Evolutionary conservation across 805 yeast genomes (phyloP), one percentile per base, ranked within the genome.

Genomic region (Starmerella stigmatis): DNA sequence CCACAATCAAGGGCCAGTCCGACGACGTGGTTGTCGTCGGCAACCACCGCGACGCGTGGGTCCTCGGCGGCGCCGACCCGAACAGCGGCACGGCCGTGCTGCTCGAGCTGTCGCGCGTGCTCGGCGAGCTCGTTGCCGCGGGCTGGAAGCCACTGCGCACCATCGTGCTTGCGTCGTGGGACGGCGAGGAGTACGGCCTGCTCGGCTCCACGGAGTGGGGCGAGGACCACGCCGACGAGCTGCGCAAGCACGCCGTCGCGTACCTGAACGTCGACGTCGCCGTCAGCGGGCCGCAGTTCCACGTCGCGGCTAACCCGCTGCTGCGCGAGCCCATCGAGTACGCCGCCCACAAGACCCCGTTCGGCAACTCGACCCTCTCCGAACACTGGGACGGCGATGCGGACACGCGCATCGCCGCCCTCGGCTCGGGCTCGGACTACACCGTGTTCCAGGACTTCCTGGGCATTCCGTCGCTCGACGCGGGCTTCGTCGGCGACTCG

Each of bases 21-120:
- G 69, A 73, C 40, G 79, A 78, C 46, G 77, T 74, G 5, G 69
- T 81, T 39, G 59, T 82, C 28, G 59, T 81, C 45, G 92, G 92
- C 28, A 81, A 81, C 59, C 92, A 81, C 59, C 73, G 86, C 45
- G 92, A 82, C 58, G 78, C 88, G 3, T 83, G 89, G 92, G 73
- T 78, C 47, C 74, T 77, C 46, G 83, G 83, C 40, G 85, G 85
- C 13, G 86, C 88, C 1, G 92, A 82, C 62, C 88, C 92, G 25
- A 81, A 81, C 60, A 71, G 80, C 22, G 89, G 89, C 1, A 71
- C 82, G 15, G 79, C 86, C 1, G 75, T 70, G 0, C 49, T 79
- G 51, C 60, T 81, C 34, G 89, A 81, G 58, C 63, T 81, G 33
- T 78, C 79, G 7, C 67, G 83, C 39, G 78, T 74, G 1, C 65